Conservation (phyloP, 176 grass and related monocot species). For the Carex myosuroides region DNA sequence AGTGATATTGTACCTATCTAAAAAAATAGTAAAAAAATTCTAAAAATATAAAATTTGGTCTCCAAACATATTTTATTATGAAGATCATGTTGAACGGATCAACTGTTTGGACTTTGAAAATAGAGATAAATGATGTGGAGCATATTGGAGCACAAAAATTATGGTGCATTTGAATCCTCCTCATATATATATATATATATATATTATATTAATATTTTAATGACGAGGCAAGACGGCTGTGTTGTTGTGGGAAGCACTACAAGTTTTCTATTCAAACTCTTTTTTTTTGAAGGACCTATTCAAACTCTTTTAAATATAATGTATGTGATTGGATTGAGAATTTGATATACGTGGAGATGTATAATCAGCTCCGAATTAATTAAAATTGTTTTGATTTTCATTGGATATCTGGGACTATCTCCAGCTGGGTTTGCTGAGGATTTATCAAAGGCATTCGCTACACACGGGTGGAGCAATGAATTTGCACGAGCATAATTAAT, state of each 20-base stretch:
- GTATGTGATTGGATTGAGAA: background rate
- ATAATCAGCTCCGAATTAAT: background rate
- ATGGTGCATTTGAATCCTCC: too few relatives aligned
- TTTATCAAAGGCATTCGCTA: background rate
- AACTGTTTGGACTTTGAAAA: too few relatives aligned
- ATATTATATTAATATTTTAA: background rate
- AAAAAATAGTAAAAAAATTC: too few relatives aligned
- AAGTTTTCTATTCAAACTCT: background rate
- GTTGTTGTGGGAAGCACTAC: slow-evolving; percentile 2
- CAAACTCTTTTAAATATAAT: background rate
- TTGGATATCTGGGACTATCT: background rate
- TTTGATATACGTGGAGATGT: background rate
- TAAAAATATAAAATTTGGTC: too few relatives aligned
- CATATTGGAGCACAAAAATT: too few relatives aligned
- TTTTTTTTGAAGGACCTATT: too few relatives aligned
- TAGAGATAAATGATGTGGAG: too few relatives aligned
- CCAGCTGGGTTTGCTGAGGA: background rate
- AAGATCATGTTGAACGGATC: too few relatives aligned
- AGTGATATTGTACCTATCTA: too few relatives aligned
- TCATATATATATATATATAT: too few relatives aligned
- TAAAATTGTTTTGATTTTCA: background rate
- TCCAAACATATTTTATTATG: too few relatives aligned
- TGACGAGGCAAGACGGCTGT: background rate
- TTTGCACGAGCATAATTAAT: background rate
- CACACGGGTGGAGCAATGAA: background rate